phyloP scores from a whole-genome alignment of 2,329 filamentous ascomycete genomes.

The Colletotrichum trifolii region DNA sequence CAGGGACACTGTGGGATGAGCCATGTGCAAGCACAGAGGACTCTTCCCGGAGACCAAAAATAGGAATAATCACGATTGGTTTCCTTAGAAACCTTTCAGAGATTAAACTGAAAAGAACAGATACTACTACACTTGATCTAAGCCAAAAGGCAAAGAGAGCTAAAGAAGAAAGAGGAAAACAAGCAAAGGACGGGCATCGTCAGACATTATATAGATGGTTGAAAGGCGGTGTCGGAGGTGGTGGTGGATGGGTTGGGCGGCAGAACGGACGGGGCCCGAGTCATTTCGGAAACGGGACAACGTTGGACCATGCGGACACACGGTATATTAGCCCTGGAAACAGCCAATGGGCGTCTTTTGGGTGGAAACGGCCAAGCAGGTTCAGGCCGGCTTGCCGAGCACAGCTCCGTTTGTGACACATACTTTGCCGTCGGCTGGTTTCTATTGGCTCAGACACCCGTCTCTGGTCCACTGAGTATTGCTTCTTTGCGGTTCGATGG shows the following conservation, averaged over 20 bases:
- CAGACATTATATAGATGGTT: conserved; percentile 45
- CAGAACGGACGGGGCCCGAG: background rate
- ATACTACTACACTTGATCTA: conserved; percentile 98
- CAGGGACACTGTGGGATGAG: conserved; percentile 75
- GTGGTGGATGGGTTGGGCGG: background rate
- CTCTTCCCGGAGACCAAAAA: conserved; percentile 70
- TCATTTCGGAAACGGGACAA: background rate
- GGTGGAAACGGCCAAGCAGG: too few relatives aligned
- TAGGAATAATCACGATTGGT: conserved; percentile 83
- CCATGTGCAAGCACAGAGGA: conserved; percentile 81
- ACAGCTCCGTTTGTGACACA: too few relatives aligned
- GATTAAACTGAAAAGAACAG: conserved; percentile 98
- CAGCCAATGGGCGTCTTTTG: too few relatives aligned
- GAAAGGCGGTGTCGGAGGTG: background rate
- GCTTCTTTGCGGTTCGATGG: too few relatives aligned
- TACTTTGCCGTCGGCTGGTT: too few relatives aligned
- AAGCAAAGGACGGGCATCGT: conserved; percentile 41
- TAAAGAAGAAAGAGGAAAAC: conserved; percentile 63
- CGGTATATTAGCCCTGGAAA: too few relatives aligned
- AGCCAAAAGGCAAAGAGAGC: conserved; percentile 73
- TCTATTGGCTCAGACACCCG: too few relatives aligned
- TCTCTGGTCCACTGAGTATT: too few relatives aligned
- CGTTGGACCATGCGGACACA: too few relatives aligned
- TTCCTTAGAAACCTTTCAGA: conserved; percentile 83
- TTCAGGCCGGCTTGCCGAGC: too few relatives aligned